phyloP scores from a whole-genome alignment of 1,284 basidiomycete species.

The Apiotrichum akiyoshidainum region DNA sequence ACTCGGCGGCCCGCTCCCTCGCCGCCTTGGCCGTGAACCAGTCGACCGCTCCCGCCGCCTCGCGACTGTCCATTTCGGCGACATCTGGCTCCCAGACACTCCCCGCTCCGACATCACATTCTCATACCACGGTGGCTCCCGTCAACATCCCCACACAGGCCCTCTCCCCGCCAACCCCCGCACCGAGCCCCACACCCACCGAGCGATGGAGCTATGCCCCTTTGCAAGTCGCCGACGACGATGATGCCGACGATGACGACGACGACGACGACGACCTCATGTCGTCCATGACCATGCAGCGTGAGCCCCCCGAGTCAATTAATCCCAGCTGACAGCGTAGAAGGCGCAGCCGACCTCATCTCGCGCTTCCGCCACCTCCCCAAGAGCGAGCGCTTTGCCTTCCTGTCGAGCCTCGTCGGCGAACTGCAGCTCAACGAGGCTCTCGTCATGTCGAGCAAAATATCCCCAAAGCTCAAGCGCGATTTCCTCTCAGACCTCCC shows the following conservation, averaged over 20 bases:
- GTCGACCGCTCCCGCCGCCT: not conserved
- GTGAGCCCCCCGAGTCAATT: not conserved
- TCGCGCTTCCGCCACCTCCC: constrained; percentile 26
- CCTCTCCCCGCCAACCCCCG: constrained; percentile 21
- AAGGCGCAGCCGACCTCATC: constrained; percentile 18
- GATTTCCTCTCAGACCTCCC: constrained; percentile 84
- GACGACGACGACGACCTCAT: not conserved
- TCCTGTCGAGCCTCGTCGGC: constrained; percentile 62
- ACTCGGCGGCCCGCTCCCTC: not conserved
- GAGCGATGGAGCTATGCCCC: constrained; percentile 16
- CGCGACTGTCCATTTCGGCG: not conserved
- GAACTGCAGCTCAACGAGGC: constrained; percentile 72
- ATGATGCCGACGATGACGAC: not conserved
- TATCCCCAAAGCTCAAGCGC: constrained; percentile 76
- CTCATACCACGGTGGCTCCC: constrained; percentile 10
- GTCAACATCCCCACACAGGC: constrained; percentile 23
- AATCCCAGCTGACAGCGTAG: not conserved
- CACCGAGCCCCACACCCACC: constrained; percentile 21
- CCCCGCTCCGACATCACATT: not conserved
- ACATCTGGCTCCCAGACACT: not conserved
- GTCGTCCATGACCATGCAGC: not conserved
- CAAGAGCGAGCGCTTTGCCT: constrained; percentile 55
- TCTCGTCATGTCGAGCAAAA: constrained; percentile 67
- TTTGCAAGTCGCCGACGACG: constrained; percentile 5
- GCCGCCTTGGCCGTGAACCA: not conserved